Percentiles rank a stretch among this genome's conserved stretches.
Evolutionary conservation across 176 grass and related monocot genomes (phyloP).

Genomic region (Carex pumila): DNA sequence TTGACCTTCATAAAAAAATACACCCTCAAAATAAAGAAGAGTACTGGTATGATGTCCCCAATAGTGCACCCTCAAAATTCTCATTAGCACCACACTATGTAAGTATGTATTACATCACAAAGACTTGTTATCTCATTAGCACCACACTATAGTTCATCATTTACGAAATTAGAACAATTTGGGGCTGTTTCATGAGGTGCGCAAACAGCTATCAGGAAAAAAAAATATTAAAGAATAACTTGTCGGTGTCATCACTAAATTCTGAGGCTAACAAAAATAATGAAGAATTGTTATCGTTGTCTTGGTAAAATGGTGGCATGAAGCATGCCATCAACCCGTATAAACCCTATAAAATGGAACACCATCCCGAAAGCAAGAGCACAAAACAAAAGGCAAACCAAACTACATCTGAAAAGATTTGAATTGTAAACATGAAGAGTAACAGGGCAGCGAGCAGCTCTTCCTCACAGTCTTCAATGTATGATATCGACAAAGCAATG

Average conservation of each 20-base stretch:
- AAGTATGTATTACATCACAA: neutral
- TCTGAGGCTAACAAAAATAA: neutral
- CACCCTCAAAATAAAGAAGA: neutral
- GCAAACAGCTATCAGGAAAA: neutral
- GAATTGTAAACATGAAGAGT: neutral
- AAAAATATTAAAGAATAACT: neutral
- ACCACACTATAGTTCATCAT: neutral
- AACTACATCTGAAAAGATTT: neutral
- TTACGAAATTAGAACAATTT: neutral
- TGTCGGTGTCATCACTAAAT: neutral
- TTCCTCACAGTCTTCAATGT: neutral
- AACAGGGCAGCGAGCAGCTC: neutral
- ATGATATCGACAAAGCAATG: neutral
- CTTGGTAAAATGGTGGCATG: neutral
- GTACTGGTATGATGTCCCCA: neutral
- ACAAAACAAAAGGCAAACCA: neutral
- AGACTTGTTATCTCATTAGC: neutral
- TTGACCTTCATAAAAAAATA: slow-evolving; percentile 24
- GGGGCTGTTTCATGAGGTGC: neutral
- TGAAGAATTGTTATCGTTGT: neutral
- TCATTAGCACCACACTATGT: neutral
- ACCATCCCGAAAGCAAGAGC: neutral
- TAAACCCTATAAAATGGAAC: slow-evolving; percentile 18
- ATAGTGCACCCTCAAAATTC: neutral
- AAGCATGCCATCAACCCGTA: slow-evolving; percentile 16